Evolutionary conservation across 306 rosid genomes (phyloP), one percentile per base, ranked within the genome.

Genomic region (Begonia loranthoides): DNA sequence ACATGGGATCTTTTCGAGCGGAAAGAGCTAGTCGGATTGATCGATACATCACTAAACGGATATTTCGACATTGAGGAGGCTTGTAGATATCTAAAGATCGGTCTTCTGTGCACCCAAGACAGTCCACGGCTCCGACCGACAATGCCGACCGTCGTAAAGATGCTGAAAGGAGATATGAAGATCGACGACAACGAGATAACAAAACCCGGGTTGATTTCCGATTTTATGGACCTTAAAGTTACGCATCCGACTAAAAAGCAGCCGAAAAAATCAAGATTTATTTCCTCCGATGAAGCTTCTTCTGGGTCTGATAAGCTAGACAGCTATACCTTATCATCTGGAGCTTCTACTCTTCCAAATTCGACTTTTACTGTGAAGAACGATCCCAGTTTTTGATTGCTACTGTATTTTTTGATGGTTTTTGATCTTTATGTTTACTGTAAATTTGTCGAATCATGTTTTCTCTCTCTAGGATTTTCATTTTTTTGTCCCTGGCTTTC

Each of bases 51-150:
- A n/a, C 56, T 92, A 49, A 48, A 83, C 0, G 94, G 88, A 0
- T 66, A 87, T 17, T 92, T 87, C 6, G 94, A 92, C 1, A 86
- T 72, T 0, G 99, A 79, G 79, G 81, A 86, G 73, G 99, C 96
- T 5, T 74, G 88, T 64, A 67, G 66, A 3, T 69, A 82, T 63
- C 77, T 92, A 54, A 87, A 78, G 71, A 76, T 92, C 49, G 87
- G 82, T 52, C 94, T 92, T 57, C 87, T 92, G 40, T 92, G 99
- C 76, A 86, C 99, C 5, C 99, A 92, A 59, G 94, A 86, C 65
- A 50, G 79, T 45, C 94, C 87, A 0, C 83, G 77, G 66, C 77
- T 64, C 49, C 79, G 99, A 56, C 99, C 99, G 9, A 69, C 99
- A 11, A 92, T 92, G 96, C 74, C 99, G 46, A 60, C 84, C 0